Evolutionary conservation across 768 basidiomycete genomes (phyloP).

Genomic region (Podaxis sp.): DNA sequence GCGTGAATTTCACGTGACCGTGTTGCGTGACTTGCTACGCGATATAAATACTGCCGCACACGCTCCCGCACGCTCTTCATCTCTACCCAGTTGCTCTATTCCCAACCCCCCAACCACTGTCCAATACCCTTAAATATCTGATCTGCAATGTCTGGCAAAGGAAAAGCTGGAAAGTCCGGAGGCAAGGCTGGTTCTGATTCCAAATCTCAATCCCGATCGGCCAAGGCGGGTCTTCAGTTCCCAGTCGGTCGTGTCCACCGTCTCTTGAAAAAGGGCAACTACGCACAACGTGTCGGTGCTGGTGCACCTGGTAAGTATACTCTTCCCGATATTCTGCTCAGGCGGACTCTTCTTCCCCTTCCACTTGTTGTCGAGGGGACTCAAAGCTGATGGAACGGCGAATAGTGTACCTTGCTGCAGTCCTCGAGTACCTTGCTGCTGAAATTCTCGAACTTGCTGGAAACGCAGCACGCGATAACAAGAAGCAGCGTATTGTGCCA

Average conservation of each 20-base stretch:
- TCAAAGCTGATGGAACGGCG: not conserved
- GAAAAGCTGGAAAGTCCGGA: not conserved
- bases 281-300: slow-evolving; percentile 80
- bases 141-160: slow-evolving; percentile 13
- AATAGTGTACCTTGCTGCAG: slow-evolving; percentile 86
- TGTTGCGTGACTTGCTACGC: slow-evolving; percentile 16
- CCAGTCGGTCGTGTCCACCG: slow-evolving; percentile 94
- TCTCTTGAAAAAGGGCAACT: slow-evolving; percentile 83
- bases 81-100: slow-evolving; percentile 17
- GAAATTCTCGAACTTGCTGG: slow-evolving; percentile 94
- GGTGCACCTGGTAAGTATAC: slow-evolving; percentile 58
- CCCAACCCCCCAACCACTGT: slow-evolving; percentile 16
- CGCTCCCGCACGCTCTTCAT: slow-evolving; percentile 7
- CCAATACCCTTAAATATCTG: slow-evolving; percentile 14
- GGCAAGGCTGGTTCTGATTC: slow-evolving; percentile 40
- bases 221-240: slow-evolving; percentile 75
- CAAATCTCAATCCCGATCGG: slow-evolving; percentile 69
- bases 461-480: slow-evolving; percentile 87
- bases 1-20: not conserved
- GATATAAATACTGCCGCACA: slow-evolving; percentile 37
- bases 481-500: slow-evolving; percentile 94
- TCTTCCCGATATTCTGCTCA: too few relatives aligned
- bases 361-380: not conserved
- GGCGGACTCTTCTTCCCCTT: not conserved
- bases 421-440: slow-evolving; percentile 89